Conservation (phyloP, 192 early-diverging fungal genomes). For the Obelidium mucronatum region DNA sequence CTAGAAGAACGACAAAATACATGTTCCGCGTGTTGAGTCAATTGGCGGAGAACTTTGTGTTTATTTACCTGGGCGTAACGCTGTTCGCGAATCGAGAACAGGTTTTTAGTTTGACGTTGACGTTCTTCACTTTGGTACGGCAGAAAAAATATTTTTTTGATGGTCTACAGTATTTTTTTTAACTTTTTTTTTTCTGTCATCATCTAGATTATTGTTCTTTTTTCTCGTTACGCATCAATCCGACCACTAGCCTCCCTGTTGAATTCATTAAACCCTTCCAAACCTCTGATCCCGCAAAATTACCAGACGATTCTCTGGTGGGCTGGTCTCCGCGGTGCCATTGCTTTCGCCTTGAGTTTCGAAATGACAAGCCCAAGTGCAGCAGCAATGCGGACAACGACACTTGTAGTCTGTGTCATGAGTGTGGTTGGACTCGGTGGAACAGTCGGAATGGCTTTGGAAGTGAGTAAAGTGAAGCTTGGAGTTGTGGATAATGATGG, state of each 20-base stretch:
- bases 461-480: conserved; percentile 76
- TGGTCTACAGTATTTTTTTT: background rate
- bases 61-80: conserved; percentile 94
- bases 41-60: conserved; percentile 96
- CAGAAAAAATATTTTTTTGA: conserved; percentile 3
- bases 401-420: conserved; percentile 90
- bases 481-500: conserved; percentile 56
- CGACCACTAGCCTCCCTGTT: conserved; percentile 84
- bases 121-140: conserved; percentile 51
- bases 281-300: conserved; percentile 51
- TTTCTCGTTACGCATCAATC: conserved; percentile 87
- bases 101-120: conserved; percentile 39
- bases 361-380: conserved; percentile 66
- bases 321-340: conserved; percentile 94
- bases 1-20: conserved; percentile 84
- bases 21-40: conserved; percentile 94
- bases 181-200: background rate
- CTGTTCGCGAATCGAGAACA: conserved; percentile 82
- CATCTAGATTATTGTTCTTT: conserved; percentile 48
- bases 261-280: conserved; percentile 71
- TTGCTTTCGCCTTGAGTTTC: conserved; percentile 93
- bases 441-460: conserved; percentile 82
- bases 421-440: conserved; percentile 93
- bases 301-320: conserved; percentile 96
- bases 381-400: conserved; percentile 81